Evolutionary conservation across 345 rosid genomes (phyloP).

Genomic region (Jatropha curcas): DNA sequence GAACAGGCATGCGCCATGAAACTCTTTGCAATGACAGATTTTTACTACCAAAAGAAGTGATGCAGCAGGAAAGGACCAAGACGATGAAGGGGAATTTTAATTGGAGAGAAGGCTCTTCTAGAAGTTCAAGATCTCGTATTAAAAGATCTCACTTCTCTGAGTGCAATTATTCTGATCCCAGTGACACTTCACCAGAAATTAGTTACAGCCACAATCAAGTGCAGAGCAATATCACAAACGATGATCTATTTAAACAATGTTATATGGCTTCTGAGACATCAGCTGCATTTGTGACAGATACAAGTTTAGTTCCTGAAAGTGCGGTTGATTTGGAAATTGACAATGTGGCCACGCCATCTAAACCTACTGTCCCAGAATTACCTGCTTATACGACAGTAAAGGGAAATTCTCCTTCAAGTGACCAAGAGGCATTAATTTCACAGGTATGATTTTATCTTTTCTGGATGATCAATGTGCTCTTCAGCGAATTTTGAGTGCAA

Average conservation of each 20-base stretch:
- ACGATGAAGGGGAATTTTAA: slow-evolving; percentile 39
- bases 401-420: slow-evolving; percentile 35
- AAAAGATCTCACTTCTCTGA: slow-evolving; percentile 39
- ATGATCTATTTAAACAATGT: slow-evolving; percentile 30
- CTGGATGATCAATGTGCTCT: not conserved
- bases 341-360: slow-evolving; percentile 31
- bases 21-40: slow-evolving; percentile 41
- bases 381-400: slow-evolving; percentile 36
- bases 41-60: slow-evolving; percentile 46
- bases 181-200: slow-evolving; percentile 49
- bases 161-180: slow-evolving; percentile 22
- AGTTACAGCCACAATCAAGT: slow-evolving; percentile 29
- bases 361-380: slow-evolving; percentile 35
- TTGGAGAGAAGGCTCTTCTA: slow-evolving; percentile 43
- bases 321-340: slow-evolving; percentile 37
- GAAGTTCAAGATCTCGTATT: slow-evolving; percentile 41
- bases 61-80: slow-evolving; percentile 50
- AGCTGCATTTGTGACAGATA: slow-evolving; percentile 31
- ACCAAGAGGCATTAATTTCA: slow-evolving; percentile 31
- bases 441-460: slow-evolving; percentile 31
- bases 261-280: slow-evolving; percentile 41
- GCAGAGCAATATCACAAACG: slow-evolving; percentile 32
- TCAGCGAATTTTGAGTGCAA: not conserved
- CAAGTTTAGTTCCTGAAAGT: slow-evolving; percentile 41
- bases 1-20: slow-evolving; percentile 38